phyloP scores from a whole-genome alignment of 2,329 filamentous ascomycete species.

The Botrytis pseudocinerea region DNA sequence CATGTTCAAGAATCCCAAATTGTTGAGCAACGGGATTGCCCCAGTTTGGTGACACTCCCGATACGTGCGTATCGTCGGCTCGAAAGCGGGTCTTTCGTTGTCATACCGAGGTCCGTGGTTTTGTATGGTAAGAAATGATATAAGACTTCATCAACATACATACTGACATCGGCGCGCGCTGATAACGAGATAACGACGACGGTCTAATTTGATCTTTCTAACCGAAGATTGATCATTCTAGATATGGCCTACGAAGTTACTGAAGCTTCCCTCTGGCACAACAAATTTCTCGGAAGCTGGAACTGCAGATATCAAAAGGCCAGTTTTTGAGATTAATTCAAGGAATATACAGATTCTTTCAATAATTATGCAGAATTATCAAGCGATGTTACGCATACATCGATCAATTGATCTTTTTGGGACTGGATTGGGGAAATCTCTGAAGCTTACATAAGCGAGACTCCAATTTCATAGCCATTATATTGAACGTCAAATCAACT shows the following conservation, averaged over 20 bases:
- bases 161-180: neutral
- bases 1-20: neutral
- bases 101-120: slow-evolving; percentile 2
- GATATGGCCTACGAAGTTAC: neutral
- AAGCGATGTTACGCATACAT: neutral
- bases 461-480: neutral
- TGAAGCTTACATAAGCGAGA: neutral
- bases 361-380: neutral
- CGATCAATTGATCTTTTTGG: neutral
- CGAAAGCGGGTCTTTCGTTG: slow-evolving; percentile 6
- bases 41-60: neutral
- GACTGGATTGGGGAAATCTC: neutral
- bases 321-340: neutral
- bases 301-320: neutral
- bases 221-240: neutral
- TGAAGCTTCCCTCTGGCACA: neutral
- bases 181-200: no score
- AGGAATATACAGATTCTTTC: no score
- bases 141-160: no score
- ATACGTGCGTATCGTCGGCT: slow-evolving; percentile 4
- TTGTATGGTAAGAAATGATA: neutral
- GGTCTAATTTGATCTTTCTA: neutral
- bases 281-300: no score
- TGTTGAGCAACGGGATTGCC: neutral
- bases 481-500: neutral